Evolutionary conservation across 2,329 filamentous ascomycete species (phyloP).

Genomic region (Penicillium sp.): DNA sequence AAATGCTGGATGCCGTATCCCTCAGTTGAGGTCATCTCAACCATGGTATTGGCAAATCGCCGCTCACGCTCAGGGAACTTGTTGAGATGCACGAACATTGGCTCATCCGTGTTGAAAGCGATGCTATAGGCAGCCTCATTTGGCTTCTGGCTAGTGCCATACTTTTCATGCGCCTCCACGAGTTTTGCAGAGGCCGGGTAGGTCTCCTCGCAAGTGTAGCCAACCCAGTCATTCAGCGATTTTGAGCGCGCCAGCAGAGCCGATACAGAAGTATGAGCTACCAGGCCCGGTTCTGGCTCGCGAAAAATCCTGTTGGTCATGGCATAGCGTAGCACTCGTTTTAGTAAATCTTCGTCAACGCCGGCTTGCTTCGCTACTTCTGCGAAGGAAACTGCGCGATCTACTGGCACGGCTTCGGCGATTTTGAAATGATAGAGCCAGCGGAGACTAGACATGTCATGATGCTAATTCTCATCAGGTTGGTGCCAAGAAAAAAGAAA

Average conservation of each 20-base stretch:
- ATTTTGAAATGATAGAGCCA: constrained; percentile 24
- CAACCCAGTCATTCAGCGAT: constrained; percentile 14
- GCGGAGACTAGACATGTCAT: constrained; percentile 18
- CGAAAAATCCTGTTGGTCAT: constrained; percentile 27
- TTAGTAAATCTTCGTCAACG: constrained; percentile 19
- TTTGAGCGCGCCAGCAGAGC: constrained; percentile 9
- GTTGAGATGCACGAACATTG: constrained; percentile 12
- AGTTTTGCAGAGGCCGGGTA: constrained; percentile 16
- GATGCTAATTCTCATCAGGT: constrained; percentile 11
- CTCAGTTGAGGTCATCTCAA: constrained; percentile 16
- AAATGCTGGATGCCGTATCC: constrained; percentile 17
- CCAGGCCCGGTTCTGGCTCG: constrained; percentile 24
- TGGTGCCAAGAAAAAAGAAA: not conserved
- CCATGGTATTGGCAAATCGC: constrained; percentile 16
- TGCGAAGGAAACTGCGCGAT: constrained; percentile 17
- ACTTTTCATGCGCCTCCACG: constrained; percentile 16
- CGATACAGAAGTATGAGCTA: constrained; percentile 23
- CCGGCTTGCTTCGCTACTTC: constrained; percentile 18
- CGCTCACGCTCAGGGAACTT: constrained; percentile 12
- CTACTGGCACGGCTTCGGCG: constrained; percentile 21
- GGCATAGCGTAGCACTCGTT: constrained; percentile 24
- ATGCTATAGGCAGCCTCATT: constrained; percentile 11
- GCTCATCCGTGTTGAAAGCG: constrained; percentile 14
- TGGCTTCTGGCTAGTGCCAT: constrained; percentile 11
- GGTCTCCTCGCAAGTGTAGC: constrained; percentile 14